Percentiles rank a stretch among this genome's conserved stretches.
These are phyloP conservation scores for Metarhizium guizhouense DNA, from an alignment of 2,329 filamentous ascomycete genomes.

Conservation along the genomic window DNA sequence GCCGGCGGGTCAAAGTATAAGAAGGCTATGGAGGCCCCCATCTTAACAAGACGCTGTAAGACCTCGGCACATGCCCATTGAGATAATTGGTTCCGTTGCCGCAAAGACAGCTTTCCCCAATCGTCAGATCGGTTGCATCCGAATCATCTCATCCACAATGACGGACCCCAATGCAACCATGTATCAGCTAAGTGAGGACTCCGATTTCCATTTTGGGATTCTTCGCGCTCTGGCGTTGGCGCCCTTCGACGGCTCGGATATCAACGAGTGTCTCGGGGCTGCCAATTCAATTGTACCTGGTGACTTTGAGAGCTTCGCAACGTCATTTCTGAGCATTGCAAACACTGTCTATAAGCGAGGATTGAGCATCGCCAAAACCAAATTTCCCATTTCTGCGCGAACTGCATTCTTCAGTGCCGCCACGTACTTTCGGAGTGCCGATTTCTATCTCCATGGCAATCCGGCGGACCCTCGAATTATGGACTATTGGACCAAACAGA, in stretches of 20 bases:
- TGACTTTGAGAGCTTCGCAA: conserved; percentile 16
- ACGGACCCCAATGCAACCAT: neutral
- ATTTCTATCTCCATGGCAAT: conserved; percentile 34
- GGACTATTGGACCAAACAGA: conserved; percentile 25
- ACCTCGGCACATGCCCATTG: neutral
- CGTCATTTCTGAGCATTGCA: conserved; percentile 14
- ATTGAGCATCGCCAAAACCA: conserved; percentile 5
- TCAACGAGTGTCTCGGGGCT: conserved; percentile 13
- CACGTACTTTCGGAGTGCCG: conserved; percentile 31
- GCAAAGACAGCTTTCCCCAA: neutral
- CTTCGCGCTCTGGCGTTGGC: neutral
- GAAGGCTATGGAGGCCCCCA: neutral
- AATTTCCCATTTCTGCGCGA: conserved; percentile 16
- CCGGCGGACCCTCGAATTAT: conserved; percentile 28
- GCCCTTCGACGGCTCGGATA: neutral
- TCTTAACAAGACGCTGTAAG: neutral
- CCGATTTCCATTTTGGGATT: conserved; percentile 1
- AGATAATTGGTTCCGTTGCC: neutral
- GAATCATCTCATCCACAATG: neutral
- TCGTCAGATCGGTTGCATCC: neutral
- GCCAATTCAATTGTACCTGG: conserved; percentile 12
- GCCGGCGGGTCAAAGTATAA: neutral
- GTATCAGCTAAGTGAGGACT: conserved; percentile 1
- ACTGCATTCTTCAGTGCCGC: conserved; percentile 27
- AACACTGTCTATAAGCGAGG: conserved; percentile 10